These are phyloP conservation scores for Torulaspora gathmanii DNA, from an alignment of 805 yeast species.

Conservation along the genomic window DNA sequence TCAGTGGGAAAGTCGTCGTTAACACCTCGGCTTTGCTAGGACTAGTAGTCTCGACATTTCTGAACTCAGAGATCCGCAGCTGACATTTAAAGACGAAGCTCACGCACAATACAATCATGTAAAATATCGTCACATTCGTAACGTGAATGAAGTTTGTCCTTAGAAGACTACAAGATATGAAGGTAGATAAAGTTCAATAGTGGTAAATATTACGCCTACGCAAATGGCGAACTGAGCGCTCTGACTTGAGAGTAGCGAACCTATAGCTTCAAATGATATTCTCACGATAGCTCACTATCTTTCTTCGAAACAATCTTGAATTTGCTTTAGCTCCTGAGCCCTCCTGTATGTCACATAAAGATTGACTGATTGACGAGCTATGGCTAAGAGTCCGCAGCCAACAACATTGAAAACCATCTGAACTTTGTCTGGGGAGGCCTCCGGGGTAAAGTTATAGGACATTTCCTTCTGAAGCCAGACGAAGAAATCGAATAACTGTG, in stretches of 20 bases:
- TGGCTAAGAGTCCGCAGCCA: constrained; percentile 25
- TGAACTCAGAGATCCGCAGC: constrained; percentile 6
- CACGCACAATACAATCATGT: too few species aligned
- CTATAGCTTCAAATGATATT: not conserved
- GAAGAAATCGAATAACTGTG: constrained; percentile 8
- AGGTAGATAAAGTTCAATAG: too few species aligned
- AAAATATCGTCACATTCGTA: not conserved
- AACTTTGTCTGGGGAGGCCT: constrained; percentile 21
- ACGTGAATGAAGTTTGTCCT: not conserved
- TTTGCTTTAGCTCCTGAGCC: constrained; percentile 19
- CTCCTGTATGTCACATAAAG: constrained; percentile 18
- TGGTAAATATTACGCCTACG: too few species aligned
- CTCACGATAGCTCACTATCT: not conserved
- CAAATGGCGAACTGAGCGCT: too few species aligned
- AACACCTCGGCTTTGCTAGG: constrained; percentile 64
- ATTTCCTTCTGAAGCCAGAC: constrained; percentile 10
- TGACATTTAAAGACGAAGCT: not conserved
- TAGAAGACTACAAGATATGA: too few species aligned
- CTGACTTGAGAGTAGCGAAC: not conserved
- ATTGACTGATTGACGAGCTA: constrained; percentile 17
- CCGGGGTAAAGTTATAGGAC: constrained; percentile 6
- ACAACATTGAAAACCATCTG: constrained; percentile 25
- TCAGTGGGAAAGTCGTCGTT: constrained; percentile 64
- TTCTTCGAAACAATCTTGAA: constrained; percentile 11
- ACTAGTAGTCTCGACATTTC: constrained; percentile 68